phyloP scores from a whole-genome alignment of 305 asterid species.

The Fraxinus xanthoxyloides region DNA sequence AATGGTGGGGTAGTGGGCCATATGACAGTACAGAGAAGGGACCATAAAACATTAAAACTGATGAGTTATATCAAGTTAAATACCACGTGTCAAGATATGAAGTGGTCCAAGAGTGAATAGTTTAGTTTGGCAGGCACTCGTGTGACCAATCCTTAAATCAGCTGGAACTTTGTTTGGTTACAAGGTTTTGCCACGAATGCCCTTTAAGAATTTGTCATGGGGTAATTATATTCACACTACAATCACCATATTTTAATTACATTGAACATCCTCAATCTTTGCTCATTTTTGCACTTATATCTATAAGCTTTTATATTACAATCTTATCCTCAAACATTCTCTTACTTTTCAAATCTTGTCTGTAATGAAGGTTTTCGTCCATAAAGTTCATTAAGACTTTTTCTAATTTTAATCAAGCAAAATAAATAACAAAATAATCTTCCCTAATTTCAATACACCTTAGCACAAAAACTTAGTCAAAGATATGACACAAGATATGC shows the following conservation, averaged over 20 bases:
- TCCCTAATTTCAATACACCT: no score
- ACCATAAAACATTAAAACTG: slow-evolving; percentile 11
- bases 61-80: not conserved
- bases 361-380: no score
- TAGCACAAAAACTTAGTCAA: no score
- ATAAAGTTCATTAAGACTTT: no score
- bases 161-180: slow-evolving; percentile 2
- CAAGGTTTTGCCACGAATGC: not conserved
- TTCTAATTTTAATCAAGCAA: no score
- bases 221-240: not conserved
- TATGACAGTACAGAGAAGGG: not conserved
- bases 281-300: no score
- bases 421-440: no score
- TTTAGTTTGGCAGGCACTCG: not conserved
- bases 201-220: not conserved
- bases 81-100: slow-evolving; percentile 19
- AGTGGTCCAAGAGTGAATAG: not conserved
- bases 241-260: not conserved
- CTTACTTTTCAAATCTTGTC: no score
- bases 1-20: not conserved
- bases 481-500: no score
- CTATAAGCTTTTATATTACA: no score
- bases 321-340: no score
- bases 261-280: not conserved
- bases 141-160: slow-evolving; percentile 19